phyloP scores from a whole-genome alignment of 1,284 basidiomycete genomes.

The Rhizopogon hawkerae region DNA sequence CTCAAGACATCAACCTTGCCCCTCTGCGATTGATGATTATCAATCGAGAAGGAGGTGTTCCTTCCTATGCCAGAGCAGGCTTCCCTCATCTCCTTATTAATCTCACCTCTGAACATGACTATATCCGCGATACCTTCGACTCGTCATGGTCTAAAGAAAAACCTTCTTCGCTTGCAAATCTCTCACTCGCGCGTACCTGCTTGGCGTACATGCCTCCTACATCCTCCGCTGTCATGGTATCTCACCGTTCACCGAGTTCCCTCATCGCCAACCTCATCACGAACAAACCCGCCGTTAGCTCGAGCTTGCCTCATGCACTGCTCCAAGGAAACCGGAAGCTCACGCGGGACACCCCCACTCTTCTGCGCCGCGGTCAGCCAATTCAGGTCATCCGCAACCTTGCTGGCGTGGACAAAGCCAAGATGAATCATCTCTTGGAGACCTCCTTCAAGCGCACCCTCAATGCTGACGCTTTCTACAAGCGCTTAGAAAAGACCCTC shows the following conservation, averaged over 20 bases:
- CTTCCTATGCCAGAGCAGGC: constrained; percentile 92
- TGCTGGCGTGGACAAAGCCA: constrained; percentile 62
- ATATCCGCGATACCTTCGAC: constrained; percentile 84
- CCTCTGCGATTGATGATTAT: constrained; percentile 96
- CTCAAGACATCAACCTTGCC: constrained; percentile 65
- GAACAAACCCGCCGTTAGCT: constrained; percentile 95
- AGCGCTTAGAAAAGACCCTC: constrained; percentile 64
- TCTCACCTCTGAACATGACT: constrained; percentile 78
- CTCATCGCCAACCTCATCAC: constrained; percentile 98
- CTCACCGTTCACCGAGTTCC: constrained; percentile 91
- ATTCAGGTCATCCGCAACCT: constrained; percentile 72
- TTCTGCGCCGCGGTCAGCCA: constrained; percentile 83
- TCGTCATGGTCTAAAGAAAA: constrained; percentile 71
- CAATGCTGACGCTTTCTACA: constrained; percentile 70
- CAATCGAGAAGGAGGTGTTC: constrained; percentile 93
- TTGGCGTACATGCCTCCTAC: constrained; percentile 88
- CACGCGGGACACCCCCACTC: constrained; percentile 86
- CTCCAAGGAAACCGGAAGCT: constrained; percentile 79
- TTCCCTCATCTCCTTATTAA: constrained; percentile 97
- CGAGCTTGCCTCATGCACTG: constrained; percentile 88
- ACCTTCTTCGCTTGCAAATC: constrained; percentile 82
- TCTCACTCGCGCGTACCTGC: constrained; percentile 83
- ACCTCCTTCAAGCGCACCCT: constrained; percentile 77
- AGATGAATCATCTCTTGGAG: constrained; percentile 79
- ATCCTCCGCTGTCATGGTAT: constrained; percentile 93